A percentile compares a stretch with the other conserved stretches of the same genome.
These are phyloP conservation scores for Salvia splendens DNA, from an alignment of 257 asterid genomes.

Conservation along the genomic window DNA sequence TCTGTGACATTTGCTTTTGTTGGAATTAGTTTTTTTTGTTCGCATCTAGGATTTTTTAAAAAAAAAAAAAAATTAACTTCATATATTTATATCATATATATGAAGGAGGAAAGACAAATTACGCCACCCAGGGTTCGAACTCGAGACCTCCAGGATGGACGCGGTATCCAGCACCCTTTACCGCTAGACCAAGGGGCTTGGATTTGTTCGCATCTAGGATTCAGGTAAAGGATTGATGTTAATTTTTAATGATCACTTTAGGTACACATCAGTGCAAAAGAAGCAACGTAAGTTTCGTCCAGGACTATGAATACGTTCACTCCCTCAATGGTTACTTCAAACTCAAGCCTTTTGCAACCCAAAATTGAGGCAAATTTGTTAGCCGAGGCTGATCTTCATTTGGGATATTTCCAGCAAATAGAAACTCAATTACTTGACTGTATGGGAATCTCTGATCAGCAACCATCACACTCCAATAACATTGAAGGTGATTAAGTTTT, in stretches of 20 bases:
- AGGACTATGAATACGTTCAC: slow-evolving; percentile 26
- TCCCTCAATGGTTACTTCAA: slow-evolving; percentile 21
- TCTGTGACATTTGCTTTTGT: slow-evolving; percentile 1
- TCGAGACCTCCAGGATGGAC: too few species aligned
- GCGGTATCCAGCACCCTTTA: too few species aligned
- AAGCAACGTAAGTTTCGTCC: slow-evolving; percentile 40
- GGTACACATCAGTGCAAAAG: slow-evolving; percentile 33
- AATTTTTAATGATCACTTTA: slow-evolving; percentile 12
- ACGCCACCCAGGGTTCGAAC: too few species aligned
- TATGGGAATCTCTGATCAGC: slow-evolving; percentile 5
- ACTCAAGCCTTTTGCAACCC: slow-evolving; percentile 1
- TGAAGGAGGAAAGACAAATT: too few species aligned
- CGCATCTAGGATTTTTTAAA: not conserved
- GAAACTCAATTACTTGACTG: slow-evolving; percentile 9
- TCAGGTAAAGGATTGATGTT: not conserved
- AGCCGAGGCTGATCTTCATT: not conserved
- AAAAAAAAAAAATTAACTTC: too few species aligned
- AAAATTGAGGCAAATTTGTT: not conserved
- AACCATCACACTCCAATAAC: not conserved
- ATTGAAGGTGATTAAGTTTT: not conserved
- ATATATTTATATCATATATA: too few species aligned
- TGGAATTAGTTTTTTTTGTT: not conserved
- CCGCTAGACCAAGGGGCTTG: too few species aligned
- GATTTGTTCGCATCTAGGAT: not conserved
- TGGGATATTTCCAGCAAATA: slow-evolving; percentile 11